A percentile compares a stretch with the other conserved stretches of the same genome.
Conservation (phyloP, 2,329 filamentous ascomycete genomes). For the Colletotrichum cordylinicola region DNA sequence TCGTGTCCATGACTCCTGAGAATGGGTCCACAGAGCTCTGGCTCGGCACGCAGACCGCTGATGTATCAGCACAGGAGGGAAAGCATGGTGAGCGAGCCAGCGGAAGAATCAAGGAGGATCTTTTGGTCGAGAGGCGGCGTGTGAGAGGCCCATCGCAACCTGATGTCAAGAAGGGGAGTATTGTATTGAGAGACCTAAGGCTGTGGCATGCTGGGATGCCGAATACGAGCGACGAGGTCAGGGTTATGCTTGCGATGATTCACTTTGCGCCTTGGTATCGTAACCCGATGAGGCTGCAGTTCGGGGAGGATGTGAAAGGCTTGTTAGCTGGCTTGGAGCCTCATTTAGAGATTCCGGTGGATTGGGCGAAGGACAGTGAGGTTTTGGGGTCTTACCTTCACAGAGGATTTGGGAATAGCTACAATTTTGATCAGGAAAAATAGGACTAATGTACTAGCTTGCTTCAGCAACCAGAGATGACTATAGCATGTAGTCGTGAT, state of each 20-base stretch:
- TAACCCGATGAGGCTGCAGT: constrained; percentile 61
- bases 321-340: constrained; percentile 42
- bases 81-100: constrained; percentile 57
- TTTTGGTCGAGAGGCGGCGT: constrained; percentile 42
- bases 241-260: constrained; percentile 67
- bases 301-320: constrained; percentile 54
- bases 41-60: constrained; percentile 57
- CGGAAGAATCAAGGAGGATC: constrained; percentile 49
- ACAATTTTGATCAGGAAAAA: constrained; percentile 61
- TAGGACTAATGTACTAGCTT: no score
- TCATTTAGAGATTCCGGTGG: constrained; percentile 54
- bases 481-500: no score
- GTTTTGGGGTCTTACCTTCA: constrained; percentile 55
- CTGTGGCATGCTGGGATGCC: constrained; percentile 71
- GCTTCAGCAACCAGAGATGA: no score
- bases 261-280: constrained; percentile 64
- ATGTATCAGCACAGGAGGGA: constrained; percentile 48
- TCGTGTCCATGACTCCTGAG: constrained; percentile 53
- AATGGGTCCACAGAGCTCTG: constrained; percentile 66
- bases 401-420: constrained; percentile 65
- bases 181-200: constrained; percentile 64
- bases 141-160: constrained; percentile 55
- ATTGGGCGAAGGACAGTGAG: constrained; percentile 50
- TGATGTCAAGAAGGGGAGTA: constrained; percentile 55
- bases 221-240: constrained; percentile 53